Conservation (phyloP, 2,329 filamentous ascomycete species). For the Aspergillus cejpii region DNA sequence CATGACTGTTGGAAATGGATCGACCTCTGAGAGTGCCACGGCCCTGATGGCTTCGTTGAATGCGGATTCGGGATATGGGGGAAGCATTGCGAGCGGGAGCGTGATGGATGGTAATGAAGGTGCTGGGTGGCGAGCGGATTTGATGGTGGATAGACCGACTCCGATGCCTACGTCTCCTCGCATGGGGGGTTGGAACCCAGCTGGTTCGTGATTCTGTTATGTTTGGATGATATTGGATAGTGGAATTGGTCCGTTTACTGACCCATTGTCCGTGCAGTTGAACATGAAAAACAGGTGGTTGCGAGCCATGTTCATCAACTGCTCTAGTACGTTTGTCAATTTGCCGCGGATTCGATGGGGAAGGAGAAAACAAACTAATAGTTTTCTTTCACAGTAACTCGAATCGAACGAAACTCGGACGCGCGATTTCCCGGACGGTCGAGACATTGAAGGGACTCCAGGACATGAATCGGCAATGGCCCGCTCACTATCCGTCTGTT, state of each 20-base stretch:
- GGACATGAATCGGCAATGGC: constrained; percentile 85
- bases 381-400: constrained; percentile 54
- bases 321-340: constrained; percentile 55
- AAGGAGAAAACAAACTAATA: constrained; percentile 18
- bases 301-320: constrained; percentile 85
- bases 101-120: constrained; percentile 38
- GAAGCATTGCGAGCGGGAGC: constrained; percentile 64
- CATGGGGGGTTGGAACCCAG: constrained; percentile 43
- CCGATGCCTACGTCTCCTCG: constrained; percentile 50
- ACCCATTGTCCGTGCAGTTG: constrained; percentile 36
- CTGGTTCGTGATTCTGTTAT: constrained; percentile 26
- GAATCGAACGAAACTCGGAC: constrained; percentile 77
- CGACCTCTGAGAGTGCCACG: constrained; percentile 72
- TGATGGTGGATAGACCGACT: constrained; percentile 53
- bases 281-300: constrained; percentile 61
- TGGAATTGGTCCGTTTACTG: constrained; percentile 8
- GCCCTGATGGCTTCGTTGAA: constrained; percentile 76
- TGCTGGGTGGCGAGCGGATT: constrained; percentile 50
- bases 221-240: neutral
- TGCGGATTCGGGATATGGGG: constrained; percentile 85
- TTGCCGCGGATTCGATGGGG: neutral
- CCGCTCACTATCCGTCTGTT: constrained; percentile 80
- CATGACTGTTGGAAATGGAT: constrained; percentile 81
- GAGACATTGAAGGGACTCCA: constrained; percentile 78
- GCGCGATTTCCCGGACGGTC: constrained; percentile 79